These are phyloP conservation scores for Cordyceps cicadae DNA, from an alignment of 2,329 filamentous ascomycete species.

Conservation along the genomic window DNA sequence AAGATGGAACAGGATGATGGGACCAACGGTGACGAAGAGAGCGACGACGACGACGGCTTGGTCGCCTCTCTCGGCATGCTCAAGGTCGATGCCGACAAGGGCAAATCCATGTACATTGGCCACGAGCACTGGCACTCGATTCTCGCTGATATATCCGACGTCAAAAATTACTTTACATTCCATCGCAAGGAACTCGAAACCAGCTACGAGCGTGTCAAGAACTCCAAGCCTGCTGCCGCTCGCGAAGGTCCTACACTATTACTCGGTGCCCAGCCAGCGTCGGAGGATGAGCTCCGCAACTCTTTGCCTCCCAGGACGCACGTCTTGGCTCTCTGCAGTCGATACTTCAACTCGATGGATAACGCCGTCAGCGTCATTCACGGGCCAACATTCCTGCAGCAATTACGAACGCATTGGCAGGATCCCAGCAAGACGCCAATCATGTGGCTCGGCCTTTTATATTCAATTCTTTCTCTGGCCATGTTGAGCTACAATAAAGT, in stretches of 20 bases:
- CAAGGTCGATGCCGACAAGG: constrained; percentile 69
- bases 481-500: constrained; percentile 73
- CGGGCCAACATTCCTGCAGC: constrained; percentile 74
- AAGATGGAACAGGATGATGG: constrained; percentile 51
- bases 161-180: constrained; percentile 78
- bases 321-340: constrained; percentile 74
- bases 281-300: constrained; percentile 68
- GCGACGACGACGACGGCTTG: constrained; percentile 59
- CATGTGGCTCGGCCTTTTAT: constrained; percentile 72
- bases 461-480: constrained; percentile 66
- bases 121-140: constrained; percentile 79
- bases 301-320: constrained; percentile 73
- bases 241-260: constrained; percentile 67
- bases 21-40: constrained; percentile 49
- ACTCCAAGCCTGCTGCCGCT: constrained; percentile 52
- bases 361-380: constrained; percentile 68
- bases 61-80: constrained; percentile 72
- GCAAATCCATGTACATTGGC: constrained; percentile 72
- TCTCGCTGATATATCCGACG: constrained; percentile 76
- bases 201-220: constrained; percentile 68
- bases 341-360: constrained; percentile 82
- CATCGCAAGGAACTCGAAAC: constrained; percentile 87
- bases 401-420: constrained; percentile 59
- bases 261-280: constrained; percentile 63
- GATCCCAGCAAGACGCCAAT: constrained; percentile 63